These are phyloP conservation scores for Aspergillus nanangensis DNA, from an alignment of 495 filamentous ascomycete genomes.

Conservation along the genomic window DNA sequence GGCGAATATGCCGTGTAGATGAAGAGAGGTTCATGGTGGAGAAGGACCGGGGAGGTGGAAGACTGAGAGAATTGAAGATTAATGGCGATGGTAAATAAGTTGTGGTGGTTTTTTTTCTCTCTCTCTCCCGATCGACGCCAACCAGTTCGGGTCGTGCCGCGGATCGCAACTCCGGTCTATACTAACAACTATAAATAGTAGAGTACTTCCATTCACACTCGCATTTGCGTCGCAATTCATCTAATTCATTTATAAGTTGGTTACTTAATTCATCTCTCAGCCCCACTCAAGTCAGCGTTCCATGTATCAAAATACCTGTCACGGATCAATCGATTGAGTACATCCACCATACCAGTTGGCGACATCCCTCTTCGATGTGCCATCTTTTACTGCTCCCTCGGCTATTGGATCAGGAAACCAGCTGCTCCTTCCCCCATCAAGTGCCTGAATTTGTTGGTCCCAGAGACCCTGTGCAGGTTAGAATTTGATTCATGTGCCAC, in stretches of 20 bases:
- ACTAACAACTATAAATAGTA: no score
- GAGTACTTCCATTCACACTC: no score
- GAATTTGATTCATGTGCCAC: not conserved
- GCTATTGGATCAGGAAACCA: not conserved
- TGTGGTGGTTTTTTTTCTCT: conserved; percentile 1
- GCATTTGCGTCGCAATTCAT: no score
- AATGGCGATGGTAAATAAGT: not conserved
- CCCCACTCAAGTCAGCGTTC: no score
- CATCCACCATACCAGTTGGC: no score
- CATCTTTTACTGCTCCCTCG: no score
- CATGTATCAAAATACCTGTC: no score
- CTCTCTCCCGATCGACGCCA: not conserved
- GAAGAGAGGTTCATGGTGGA: not conserved
- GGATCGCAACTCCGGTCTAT: not conserved
- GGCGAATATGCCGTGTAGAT: not conserved
- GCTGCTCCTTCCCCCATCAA: not conserved
- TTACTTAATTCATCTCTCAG: no score
- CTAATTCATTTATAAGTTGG: no score
- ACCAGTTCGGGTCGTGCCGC: not conserved
- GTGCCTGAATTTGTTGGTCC: conserved; percentile 13
- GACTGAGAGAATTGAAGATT: not conserved
- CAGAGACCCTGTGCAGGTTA: conserved; percentile 13
- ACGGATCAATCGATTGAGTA: no score
- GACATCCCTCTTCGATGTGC: no score
- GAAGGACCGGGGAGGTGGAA: not conserved